Evolutionary conservation across 2,329 filamentous ascomycete species (phyloP).

Genomic region (Phaeosphaeria sp.): DNA sequence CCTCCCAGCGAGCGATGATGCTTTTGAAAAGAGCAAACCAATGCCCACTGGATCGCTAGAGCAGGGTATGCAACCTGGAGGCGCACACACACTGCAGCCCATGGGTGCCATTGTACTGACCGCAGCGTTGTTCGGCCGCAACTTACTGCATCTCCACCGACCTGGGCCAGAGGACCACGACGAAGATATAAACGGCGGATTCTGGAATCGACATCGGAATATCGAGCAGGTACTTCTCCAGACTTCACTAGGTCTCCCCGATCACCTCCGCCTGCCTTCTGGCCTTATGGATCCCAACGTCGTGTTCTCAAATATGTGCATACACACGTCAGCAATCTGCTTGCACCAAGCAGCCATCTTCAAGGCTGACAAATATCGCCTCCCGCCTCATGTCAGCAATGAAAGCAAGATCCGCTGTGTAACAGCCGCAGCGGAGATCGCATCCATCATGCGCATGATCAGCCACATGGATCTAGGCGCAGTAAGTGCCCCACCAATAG

Average conservation of each 20-base stretch:
- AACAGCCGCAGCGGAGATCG: constrained; percentile 90
- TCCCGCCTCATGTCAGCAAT: constrained; percentile 77
- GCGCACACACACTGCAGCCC: constrained; percentile 75
- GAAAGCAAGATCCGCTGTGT: constrained; percentile 95
- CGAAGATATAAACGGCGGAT: constrained; percentile 87
- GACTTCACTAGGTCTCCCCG: constrained; percentile 82
- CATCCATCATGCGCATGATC: constrained; percentile 93
- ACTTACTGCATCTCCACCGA: constrained; percentile 88
- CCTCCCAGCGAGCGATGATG: constrained; percentile 82
- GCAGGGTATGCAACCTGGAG: constrained; percentile 73
- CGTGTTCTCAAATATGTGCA: constrained; percentile 94
- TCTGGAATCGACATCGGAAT: constrained; percentile 90
- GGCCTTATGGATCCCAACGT: constrained; percentile 82
- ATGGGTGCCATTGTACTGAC: constrained; percentile 84
- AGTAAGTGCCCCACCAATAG: constrained; percentile 61
- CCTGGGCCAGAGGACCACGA: constrained; percentile 82
- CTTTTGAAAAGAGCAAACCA: constrained; percentile 80
- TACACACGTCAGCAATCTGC: constrained; percentile 95
- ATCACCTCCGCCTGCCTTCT: constrained; percentile 77
- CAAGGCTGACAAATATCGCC: constrained; percentile 88
- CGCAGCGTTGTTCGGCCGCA: constrained; percentile 89
- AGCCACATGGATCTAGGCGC: constrained; percentile 85
- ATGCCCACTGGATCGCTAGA: constrained; percentile 74
- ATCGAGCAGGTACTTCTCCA: constrained; percentile 92
- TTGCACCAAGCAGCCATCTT: constrained; percentile 98